Evolutionary conservation across 805 yeast species (phyloP).

Genomic region (Debaryomyces tyrocola): DNA sequence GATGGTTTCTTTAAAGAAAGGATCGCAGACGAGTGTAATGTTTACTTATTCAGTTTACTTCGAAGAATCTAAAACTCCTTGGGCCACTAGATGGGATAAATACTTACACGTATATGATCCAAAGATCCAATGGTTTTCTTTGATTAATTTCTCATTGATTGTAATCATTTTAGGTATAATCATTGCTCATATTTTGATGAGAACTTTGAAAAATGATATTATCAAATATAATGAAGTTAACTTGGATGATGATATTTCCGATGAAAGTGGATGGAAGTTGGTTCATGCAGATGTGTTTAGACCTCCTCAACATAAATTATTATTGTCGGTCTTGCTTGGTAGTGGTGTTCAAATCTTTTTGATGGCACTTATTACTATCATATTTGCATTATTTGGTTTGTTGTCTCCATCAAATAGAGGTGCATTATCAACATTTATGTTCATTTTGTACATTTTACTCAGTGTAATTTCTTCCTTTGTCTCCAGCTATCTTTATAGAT

Average conservation of each 20-base stretch:
- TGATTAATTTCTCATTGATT: conserved; percentile 80
- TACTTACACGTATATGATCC: conserved; percentile 91
- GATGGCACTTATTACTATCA: conserved; percentile 71
- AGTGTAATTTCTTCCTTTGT: conserved; percentile 84
- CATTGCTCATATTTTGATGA: conserved; percentile 73
- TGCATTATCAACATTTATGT: conserved; percentile 85
- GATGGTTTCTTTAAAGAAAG: conserved; percentile 51
- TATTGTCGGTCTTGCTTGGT: conserved; percentile 80
- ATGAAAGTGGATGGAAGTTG: conserved; percentile 96
- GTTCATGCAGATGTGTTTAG: conserved; percentile 95
- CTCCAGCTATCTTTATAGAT: conserved; percentile 83
- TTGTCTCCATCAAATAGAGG: conserved; percentile 95
- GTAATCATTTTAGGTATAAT: conserved; percentile 75
- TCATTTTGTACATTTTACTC: conserved; percentile 75
- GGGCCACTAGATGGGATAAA: conserved; percentile 99
- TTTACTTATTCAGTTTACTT: conserved; percentile 86
- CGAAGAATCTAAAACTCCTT: conserved; percentile 65
- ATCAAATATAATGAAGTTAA: conserved; percentile 85
- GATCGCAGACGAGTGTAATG: conserved; percentile 55
- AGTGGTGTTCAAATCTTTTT: conserved; percentile 82
- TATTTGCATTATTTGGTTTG: conserved; percentile 85
- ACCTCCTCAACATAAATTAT: conserved; percentile 67
- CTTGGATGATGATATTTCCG: conserved; percentile 81
- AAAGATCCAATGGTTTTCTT: conserved; percentile 93
- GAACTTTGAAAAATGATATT: conserved; percentile 83